Conservation (phyloP, 371 early-diverging fungal species). For the Mucor plumbeus region DNA sequence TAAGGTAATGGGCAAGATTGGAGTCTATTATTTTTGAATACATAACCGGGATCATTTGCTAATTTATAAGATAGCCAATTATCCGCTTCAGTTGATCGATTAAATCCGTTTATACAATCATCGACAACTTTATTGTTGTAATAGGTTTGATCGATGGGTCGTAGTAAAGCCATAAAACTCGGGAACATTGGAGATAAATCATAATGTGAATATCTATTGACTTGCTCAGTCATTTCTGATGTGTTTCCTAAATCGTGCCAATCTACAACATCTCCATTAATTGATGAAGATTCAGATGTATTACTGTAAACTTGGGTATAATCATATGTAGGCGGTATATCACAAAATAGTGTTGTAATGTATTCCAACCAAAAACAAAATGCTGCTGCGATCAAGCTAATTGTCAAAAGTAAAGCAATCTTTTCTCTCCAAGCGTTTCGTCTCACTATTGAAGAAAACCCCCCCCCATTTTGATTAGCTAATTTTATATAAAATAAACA, state of each 20-base stretch:
- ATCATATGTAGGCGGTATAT: conserved; percentile 33
- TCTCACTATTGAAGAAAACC: conserved; percentile 26
- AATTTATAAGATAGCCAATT: conserved; percentile 47
- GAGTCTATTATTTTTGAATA: conserved; percentile 25
- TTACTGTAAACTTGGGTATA: conserved; percentile 33
- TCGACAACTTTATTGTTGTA: conserved; percentile 34
- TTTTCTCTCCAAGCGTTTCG: conserved; percentile 58
- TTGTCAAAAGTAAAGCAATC: conserved; percentile 38
- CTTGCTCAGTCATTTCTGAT: conserved; percentile 32
- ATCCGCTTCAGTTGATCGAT: conserved; percentile 41
- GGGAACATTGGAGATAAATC: conserved; percentile 57
- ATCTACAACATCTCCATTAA: conserved; percentile 48
- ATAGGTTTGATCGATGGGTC: conserved; percentile 14
- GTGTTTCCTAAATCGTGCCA: conserved; percentile 31
- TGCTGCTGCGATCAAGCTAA: conserved; percentile 27
- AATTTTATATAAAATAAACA: not conserved
- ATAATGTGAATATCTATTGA: conserved; percentile 38
- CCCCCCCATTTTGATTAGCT: not conserved
- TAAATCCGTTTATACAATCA: conserved; percentile 40
- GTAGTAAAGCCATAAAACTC: conserved; percentile 38
- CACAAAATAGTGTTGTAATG: conserved; percentile 49
- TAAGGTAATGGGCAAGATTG: conserved; percentile 46
- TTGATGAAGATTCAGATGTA: conserved; percentile 28
- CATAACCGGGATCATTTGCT: conserved; percentile 42
- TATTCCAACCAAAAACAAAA: conserved; percentile 53